Evolutionary conservation across 2,329 filamentous ascomycete genomes (phyloP).

Genomic region (Calonectria montana): DNA sequence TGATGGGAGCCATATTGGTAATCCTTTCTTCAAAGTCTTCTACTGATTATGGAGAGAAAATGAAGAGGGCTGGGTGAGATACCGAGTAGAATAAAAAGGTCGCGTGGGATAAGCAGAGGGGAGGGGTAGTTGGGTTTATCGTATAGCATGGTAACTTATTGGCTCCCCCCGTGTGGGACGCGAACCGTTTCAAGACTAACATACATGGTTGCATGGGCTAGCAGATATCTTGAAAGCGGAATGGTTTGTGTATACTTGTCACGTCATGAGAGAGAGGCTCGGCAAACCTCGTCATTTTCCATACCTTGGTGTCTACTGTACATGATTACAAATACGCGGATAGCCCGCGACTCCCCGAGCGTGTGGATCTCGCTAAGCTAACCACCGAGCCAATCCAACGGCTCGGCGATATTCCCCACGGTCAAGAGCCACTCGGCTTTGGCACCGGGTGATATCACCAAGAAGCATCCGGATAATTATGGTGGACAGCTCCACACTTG

Average conservation of each 20-base stretch:
- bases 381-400: background rate
- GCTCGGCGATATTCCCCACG: background rate
- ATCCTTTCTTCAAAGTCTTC: background rate
- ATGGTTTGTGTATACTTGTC: background rate
- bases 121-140: background rate
- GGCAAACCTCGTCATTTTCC: background rate
- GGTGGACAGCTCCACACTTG: background rate
- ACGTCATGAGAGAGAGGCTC: background rate
- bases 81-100: background rate
- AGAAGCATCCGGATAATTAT: background rate
- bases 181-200: background rate
- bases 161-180: background rate
- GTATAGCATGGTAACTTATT: background rate
- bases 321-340: background rate
- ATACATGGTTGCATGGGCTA: background rate
- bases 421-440: background rate
- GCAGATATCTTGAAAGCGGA: background rate
- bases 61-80: background rate
- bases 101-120: background rate
- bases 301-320: background rate
- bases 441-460: background rate
- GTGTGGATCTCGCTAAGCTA: background rate
- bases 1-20: conserved; percentile 47
- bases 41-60: background rate
- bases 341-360: conserved; percentile 5